Conservation (phyloP, 2,329 filamentous ascomycete genomes). For the Neonectria sp. region DNA sequence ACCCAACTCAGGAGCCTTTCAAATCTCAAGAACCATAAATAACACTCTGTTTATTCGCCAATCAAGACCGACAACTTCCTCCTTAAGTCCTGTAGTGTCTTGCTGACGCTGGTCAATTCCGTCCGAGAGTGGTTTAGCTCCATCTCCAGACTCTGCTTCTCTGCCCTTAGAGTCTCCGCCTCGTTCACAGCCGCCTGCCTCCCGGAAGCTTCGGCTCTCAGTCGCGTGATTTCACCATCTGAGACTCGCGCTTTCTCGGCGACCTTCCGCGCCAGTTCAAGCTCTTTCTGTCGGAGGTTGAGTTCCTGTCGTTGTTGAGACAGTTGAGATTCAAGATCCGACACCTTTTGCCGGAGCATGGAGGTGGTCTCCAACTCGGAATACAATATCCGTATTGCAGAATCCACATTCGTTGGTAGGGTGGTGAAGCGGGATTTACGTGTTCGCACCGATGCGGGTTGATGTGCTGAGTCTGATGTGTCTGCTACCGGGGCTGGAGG, state of each 20-base stretch:
- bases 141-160: not conserved
- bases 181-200: not conserved
- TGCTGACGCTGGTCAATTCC: not conserved
- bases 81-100: not conserved
- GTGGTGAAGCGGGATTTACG: conserved; percentile 1
- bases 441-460: not conserved
- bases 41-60: not conserved
- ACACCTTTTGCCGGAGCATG: not conserved
- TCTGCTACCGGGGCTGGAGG: not conserved
- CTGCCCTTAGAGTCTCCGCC: not conserved
- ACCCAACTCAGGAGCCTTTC: too few relatives aligned
- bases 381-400: conserved; percentile 7
- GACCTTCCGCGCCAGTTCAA: not conserved
- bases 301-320: conserved; percentile 2
- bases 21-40: too few relatives aligned
- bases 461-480: not conserved
- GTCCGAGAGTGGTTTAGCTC: not conserved
- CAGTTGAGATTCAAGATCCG: not conserved
- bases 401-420: not conserved
- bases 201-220: not conserved
- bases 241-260: not conserved
- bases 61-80: not conserved
- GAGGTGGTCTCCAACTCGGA: conserved; percentile 2
- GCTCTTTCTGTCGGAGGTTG: not conserved
- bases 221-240: not conserved